Conservation (phyloP, 768 basidiomycete genomes). For the Boletus barrowsii region DNA sequence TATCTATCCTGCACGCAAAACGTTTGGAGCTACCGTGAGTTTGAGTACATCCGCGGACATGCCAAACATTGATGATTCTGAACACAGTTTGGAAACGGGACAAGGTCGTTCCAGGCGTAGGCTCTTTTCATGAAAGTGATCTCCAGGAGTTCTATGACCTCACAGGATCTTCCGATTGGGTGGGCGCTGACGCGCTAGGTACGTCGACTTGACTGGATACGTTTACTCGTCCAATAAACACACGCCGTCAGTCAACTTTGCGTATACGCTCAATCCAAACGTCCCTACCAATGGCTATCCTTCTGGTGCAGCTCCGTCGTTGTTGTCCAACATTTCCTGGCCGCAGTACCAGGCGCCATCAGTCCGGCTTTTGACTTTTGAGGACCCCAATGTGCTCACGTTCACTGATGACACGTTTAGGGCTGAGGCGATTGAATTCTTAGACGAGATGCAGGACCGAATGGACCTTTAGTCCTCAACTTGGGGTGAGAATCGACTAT, state of each 20-base stretch:
- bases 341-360: not conserved
- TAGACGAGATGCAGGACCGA: slow-evolving; percentile 2
- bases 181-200: slow-evolving; percentile 15
- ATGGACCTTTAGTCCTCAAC: not conserved
- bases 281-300: slow-evolving; percentile 6
- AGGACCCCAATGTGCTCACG: slow-evolving; percentile 7
- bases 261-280: slow-evolving; percentile 12
- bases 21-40: slow-evolving; percentile 12
- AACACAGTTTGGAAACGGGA: slow-evolving; percentile 14
- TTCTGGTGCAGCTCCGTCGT: slow-evolving; percentile 5
- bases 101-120: slow-evolving; percentile 12
- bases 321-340: slow-evolving; percentile 6
- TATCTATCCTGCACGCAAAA: slow-evolving; percentile 11
- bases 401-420: slow-evolving; percentile 8
- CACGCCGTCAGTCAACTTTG: slow-evolving; percentile 12
- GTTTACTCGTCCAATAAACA: not conserved
- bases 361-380: slow-evolving; percentile 4
- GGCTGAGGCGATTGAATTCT: slow-evolving; percentile 5
- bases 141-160: slow-evolving; percentile 17
- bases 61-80: not conserved
- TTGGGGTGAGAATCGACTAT: too few relatives aligned
- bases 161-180: slow-evolving; percentile 9
- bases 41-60: not conserved
- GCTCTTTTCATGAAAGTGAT: slow-evolving; percentile 19
- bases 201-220: not conserved